Evolutionary conservation across 2,329 filamentous ascomycete genomes (phyloP).

Genomic region (Cordyceps cicadae): DNA sequence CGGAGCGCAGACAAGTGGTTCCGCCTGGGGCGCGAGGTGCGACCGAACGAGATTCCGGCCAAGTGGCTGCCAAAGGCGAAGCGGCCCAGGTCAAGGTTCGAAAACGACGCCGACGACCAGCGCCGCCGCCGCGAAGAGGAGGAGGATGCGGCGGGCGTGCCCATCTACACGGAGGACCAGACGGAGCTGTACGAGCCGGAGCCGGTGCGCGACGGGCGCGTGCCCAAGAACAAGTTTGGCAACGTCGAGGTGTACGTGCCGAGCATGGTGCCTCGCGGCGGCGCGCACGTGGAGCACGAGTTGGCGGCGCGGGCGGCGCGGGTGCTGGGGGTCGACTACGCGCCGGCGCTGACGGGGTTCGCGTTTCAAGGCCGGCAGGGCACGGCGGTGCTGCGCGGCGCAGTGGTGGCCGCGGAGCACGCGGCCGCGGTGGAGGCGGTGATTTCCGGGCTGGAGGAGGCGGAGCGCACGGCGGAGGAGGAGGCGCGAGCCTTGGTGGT

Average conservation of each 20-base stretch:
- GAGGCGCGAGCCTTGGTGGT: slow-evolving; percentile 66
- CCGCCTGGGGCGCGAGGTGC: slow-evolving; percentile 72
- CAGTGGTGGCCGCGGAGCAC: slow-evolving; percentile 65
- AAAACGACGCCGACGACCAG: slow-evolving; percentile 15
- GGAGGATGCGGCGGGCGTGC: slow-evolving; percentile 35
- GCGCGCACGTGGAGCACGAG: slow-evolving; percentile 57
- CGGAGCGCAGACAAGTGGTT: slow-evolving; percentile 86
- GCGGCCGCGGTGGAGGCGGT: slow-evolving; percentile 64
- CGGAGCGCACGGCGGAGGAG: slow-evolving; percentile 55
- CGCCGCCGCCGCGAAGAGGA: slow-evolving; percentile 21
- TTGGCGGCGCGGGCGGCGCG: slow-evolving; percentile 63
- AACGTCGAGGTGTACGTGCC: slow-evolving; percentile 92
- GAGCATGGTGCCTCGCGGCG: slow-evolving; percentile 80
- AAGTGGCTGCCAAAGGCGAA: slow-evolving; percentile 58
- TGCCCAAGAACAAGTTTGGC: slow-evolving; percentile 87
- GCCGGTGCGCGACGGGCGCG: slow-evolving; percentile 62
- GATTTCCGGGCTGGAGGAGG: slow-evolving; percentile 57
- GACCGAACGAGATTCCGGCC: slow-evolving; percentile 67
- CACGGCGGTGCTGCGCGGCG: slow-evolving; percentile 72
- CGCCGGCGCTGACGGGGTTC: slow-evolving; percentile 84
- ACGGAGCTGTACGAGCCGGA: slow-evolving; percentile 69
- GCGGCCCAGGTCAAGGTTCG: slow-evolving; percentile 18
- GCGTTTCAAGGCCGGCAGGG: slow-evolving; percentile 78
- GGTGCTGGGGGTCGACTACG: slow-evolving; percentile 73
- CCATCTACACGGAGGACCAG: slow-evolving; percentile 54